These are phyloP conservation scores for Dendrocalamus sinicus DNA, from an alignment of 176 grass and related monocot genomes.

Conservation along the genomic window DNA sequence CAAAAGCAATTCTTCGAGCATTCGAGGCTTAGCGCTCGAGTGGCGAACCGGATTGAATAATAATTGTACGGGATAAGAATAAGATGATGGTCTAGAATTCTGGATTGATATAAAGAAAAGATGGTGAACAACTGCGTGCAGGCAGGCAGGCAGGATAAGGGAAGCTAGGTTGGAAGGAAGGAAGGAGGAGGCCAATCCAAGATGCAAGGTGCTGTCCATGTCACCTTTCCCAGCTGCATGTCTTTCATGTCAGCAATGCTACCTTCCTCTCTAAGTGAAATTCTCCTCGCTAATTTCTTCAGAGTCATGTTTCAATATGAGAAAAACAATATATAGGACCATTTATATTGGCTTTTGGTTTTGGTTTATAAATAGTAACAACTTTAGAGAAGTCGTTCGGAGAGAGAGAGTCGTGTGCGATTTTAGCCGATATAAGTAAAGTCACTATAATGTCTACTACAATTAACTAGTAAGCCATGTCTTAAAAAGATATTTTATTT, in stretches of 20 bases:
- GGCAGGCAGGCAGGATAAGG: no score
- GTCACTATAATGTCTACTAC: no score
- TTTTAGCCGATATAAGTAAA: no score
- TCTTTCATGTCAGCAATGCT: conserved; percentile 28
- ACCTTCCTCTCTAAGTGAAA: conserved; percentile 42
- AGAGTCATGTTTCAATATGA: neutral
- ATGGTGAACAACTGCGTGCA: no score
- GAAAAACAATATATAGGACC: neutral
- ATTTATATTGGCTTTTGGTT: no score
- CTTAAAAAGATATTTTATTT: no score
- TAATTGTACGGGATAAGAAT: conserved; percentile 46
- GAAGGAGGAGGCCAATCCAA: no score
- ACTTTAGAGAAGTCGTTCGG: no score
- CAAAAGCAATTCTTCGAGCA: neutral
- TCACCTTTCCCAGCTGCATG: conserved; percentile 34
- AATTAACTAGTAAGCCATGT: no score
- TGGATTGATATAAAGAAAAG: neutral
- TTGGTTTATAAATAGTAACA: no score
- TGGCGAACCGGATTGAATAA: conserved; percentile 17
- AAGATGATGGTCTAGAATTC: conserved; percentile 4
- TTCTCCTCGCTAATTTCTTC: neutral
- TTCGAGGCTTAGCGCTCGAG: neutral
- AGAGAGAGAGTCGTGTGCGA: no score
- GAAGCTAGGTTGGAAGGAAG: no score
- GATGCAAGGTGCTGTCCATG: conserved; percentile 36